Evolutionary conservation across 2,329 filamentous ascomycete species (phyloP).

Genomic region (Nemania sp.): DNA sequence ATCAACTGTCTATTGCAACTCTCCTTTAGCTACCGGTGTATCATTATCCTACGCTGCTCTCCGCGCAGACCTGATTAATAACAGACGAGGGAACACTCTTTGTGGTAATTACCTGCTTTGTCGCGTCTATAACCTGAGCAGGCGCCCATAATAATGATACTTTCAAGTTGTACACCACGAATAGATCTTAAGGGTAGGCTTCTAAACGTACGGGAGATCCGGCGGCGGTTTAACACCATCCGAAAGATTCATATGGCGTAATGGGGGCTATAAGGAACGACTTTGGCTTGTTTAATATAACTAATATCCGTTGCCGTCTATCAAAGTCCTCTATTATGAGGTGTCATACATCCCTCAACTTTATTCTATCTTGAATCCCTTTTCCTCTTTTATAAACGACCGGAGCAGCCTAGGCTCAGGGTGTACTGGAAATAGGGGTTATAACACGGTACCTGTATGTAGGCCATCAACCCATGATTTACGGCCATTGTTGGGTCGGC

Average conservation of each 20-base stretch:
- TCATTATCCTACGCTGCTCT: too few relatives aligned
- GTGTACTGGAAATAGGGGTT: background rate
- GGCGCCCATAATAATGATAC: background rate
- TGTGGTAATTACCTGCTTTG: background rate
- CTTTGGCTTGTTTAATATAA: too few relatives aligned
- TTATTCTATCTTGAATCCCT: background rate
- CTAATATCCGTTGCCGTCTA: too few relatives aligned
- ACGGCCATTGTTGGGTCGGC: background rate
- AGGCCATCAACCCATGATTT: background rate
- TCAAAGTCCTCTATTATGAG: too few relatives aligned
- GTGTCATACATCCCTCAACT: background rate
- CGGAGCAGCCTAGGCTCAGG: too few relatives aligned
- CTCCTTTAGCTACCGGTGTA: background rate
- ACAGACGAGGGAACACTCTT: background rate
- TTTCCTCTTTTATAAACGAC: background rate
- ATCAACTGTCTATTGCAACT: background rate
- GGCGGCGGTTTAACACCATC: too few relatives aligned
- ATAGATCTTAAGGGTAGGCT: background rate
- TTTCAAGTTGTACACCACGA: background rate
- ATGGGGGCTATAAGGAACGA: too few relatives aligned
- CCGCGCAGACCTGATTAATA: too few relatives aligned
- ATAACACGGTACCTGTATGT: background rate
- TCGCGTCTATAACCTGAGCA: background rate
- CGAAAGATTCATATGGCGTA: too few relatives aligned
- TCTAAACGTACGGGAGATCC: too few relatives aligned